Evolutionary conservation across 2,329 filamentous ascomycete species (phyloP).

Genomic region (Trichothecium roseum): DNA sequence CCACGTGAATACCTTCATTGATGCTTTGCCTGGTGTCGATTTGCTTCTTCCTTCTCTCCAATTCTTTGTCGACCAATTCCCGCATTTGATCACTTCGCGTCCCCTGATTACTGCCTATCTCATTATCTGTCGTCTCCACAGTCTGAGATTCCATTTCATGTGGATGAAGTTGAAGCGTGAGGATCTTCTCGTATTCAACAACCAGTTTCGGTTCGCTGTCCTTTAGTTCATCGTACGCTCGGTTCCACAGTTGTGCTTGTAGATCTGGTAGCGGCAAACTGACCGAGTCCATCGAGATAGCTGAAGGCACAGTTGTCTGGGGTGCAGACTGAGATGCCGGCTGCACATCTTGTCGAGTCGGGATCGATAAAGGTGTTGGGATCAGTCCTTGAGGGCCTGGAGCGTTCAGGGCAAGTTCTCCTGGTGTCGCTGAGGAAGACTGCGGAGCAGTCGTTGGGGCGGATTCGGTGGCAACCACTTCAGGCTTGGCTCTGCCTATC

Average conservation of each 20-base stretch:
- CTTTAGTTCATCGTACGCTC: constrained; percentile 5
- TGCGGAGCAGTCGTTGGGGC: no score
- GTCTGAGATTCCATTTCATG: not conserved
- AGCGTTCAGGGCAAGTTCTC: no score
- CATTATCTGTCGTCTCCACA: not conserved
- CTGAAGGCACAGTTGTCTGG: no score
- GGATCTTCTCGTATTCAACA: constrained; percentile 8
- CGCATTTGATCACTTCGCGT: constrained; percentile 16
- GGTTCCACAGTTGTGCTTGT: constrained; percentile 3
- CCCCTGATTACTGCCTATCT: not conserved
- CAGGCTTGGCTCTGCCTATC: no score
- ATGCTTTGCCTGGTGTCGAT: constrained; percentile 15
- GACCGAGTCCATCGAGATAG: no score
- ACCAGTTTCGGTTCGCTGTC: constrained; percentile 1
- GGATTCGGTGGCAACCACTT: no score
- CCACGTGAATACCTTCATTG: constrained; percentile 10
- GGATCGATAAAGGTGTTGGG: no score
- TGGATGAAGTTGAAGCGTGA: not conserved
- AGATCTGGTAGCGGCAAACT: constrained; percentile 10
- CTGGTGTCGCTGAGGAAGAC: no score
- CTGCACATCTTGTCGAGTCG: no score
- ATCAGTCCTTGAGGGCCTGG: no score
- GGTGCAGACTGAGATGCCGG: no score
- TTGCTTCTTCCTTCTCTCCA: constrained; percentile 8
- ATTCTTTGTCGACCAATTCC: constrained; percentile 14